Base-by-base conservation (phyloP, 805 yeast genomes). In the Komagataella ulmi region DNA sequence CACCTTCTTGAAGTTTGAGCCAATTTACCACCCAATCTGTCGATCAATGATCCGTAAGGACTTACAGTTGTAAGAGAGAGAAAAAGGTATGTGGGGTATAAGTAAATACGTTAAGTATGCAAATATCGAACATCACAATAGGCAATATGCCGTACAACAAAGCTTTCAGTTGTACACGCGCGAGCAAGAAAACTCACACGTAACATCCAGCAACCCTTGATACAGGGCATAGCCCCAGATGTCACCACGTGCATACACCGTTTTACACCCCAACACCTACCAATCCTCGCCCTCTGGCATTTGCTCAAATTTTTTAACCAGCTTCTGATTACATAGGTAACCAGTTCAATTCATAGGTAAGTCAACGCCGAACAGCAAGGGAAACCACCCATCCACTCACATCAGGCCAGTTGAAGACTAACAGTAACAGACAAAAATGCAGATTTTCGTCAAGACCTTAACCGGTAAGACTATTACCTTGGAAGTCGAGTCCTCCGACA, bases 391-490 rank as follows among this genome's bases (percentile, higher is more conserved):
- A 30, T 8, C 12, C 5, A 10, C 14, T 30, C 40, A 30, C 40
- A 30, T 8, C 23, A 21, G 23, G 5, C 40, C 40, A 10, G 40
- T 30, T 10, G 14, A 30, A 30, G 40, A 30, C 40, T 30, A 30
- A 30, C 40, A 30, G 7, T 30, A 21, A 21, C 17, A 45, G 30
- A 18, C 21, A 57, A 72, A 64, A 59, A 85, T 86, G 95, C 95
- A 87, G 81, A 90, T 91, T 80, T 93, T 93, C 79, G 98, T 93
- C 77, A 93, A 91, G 80, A 91, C 99, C 79, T 83, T 93, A 73
- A 90, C 98, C 66, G 98, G 98, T 80, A 91, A 91, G 88, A 85
- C 98, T 71, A 91, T 93, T 79, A 73, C 83, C 58, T 73, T 77
- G 59, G 81, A 80, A 71, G 93, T 88, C 61, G 96, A 88, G 74